These are phyloP conservation scores for Gypsophila paniculata DNA, from an alignment of 179 eudicot genomes.

Conservation along the genomic window DNA sequence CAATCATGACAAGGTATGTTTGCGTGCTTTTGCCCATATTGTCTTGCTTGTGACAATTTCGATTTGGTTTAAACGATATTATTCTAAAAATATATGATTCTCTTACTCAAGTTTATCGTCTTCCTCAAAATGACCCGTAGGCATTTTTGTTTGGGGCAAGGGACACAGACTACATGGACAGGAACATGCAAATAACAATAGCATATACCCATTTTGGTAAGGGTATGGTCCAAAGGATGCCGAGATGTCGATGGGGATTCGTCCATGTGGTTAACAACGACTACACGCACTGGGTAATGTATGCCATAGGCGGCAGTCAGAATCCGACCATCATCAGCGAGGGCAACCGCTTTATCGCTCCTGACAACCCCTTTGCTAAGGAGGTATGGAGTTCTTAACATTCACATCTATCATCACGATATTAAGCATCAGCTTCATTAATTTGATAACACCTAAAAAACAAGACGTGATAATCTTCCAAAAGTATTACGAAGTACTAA, in stretches of 20 bases:
- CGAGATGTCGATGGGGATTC: slow-evolving; percentile 47
- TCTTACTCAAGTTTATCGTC: neutral
- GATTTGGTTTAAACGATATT: no score
- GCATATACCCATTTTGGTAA: slow-evolving; percentile 66
- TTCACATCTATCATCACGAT: neutral
- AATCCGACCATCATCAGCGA: slow-evolving; percentile 52
- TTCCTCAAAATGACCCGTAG: neutral
- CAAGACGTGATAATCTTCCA: neutral
- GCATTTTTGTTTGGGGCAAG: slow-evolving; percentile 51
- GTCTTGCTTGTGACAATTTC: neutral
- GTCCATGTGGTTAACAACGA: slow-evolving; percentile 63
- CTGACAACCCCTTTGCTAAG: slow-evolving; percentile 32
- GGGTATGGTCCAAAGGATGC: slow-evolving; percentile 63
- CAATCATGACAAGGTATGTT: slow-evolving; percentile 48
- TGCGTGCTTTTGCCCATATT: no score
- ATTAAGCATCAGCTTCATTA: neutral
- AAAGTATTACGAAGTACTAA: no score
- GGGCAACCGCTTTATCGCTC: slow-evolving; percentile 46
- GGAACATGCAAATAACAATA: slow-evolving; percentile 55
- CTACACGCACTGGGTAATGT: slow-evolving; percentile 56
- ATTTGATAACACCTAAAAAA: neutral
- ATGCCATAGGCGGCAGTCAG: slow-evolving; percentile 62
- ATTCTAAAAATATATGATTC: neutral
- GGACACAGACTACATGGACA: slow-evolving; percentile 39
- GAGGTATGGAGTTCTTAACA: slow-evolving; percentile 29